Base-by-base conservation (phyloP, 768 basidiomycete genomes). In the Leccinum incarnatum region DNA sequence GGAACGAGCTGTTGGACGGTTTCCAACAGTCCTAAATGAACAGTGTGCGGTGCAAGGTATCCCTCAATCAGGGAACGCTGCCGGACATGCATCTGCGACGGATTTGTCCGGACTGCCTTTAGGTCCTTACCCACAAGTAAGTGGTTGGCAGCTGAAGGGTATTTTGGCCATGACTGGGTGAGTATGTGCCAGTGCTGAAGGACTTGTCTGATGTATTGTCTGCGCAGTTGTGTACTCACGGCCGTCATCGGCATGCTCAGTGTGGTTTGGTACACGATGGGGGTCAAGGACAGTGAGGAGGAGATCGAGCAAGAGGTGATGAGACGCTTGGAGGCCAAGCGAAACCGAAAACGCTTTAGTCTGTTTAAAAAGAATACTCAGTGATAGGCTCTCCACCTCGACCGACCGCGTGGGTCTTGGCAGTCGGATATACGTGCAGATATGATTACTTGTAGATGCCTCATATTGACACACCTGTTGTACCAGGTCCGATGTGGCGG, bases 191-290 rank as follows among this genome's bases (percentile, higher is more conserved):
- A 2, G 23, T 55, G 12, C 58, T 56, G 10, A 36, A 2, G 66
- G 6, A 29, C 49, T 12, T 50, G 49, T 19, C 23, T 64, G 49
- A 58, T 23, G 3, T 46, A 19, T 66, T 58, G 67, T 64, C n/a
- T 66, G 67, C 19, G 58, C 74, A 89, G 88, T 19, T 93, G 89
- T 62, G 86, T 98, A 37, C 74, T 98, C 55, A 83, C 91, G 1
- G 95, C 93, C 2, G 76, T 91, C 14, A 61, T 96, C 40, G 96
- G 96, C 1, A 90, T 97, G 87, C 61, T 77, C 8, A 81, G 84
- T 1, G 91, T 96, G 30, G 76, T 85, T 40, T 98, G 95, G 93
- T 98, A 98, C 74, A 76, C 88, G 37, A 76, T 86, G 49, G 91
- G 92, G n/a, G 84, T 83, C 5, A 75, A 75, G 57, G 77, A 91